These are phyloP conservation scores for Sporothrix phasma DNA, from an alignment of 2,329 filamentous ascomycete species.

Conservation along the genomic window DNA sequence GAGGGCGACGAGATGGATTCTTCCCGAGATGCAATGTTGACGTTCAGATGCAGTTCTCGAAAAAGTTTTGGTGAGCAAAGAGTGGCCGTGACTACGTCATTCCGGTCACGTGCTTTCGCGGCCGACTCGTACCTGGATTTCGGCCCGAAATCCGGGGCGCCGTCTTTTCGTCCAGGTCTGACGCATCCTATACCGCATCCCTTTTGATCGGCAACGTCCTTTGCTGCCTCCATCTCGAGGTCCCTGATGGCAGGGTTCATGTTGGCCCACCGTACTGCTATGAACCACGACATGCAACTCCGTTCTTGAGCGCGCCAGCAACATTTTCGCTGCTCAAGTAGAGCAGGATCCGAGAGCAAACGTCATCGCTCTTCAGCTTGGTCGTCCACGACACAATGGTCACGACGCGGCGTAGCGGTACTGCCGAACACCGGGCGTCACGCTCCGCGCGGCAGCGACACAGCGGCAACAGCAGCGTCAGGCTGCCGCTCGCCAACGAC, in stretches of 20 bases:
- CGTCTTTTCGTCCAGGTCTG: background rate
- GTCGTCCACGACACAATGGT: conserved; percentile 7
- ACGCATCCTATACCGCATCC: background rate
- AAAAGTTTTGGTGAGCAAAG: background rate
- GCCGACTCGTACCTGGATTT: conserved; percentile 13
- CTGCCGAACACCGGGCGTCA: conserved; percentile 9
- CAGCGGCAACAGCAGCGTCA: conserved; percentile 10
- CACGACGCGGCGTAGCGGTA: conserved; percentile 8
- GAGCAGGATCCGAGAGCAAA: no score
- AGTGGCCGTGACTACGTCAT: background rate
- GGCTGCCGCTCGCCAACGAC: background rate
- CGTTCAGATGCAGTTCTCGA: background rate
- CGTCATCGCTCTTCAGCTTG: background rate
- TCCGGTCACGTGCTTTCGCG: conserved; percentile 20
- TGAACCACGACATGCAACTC: background rate
- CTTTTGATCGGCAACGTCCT: background rate
- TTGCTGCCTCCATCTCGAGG: background rate
- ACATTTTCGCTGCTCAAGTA: background rate
- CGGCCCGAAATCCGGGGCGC: conserved; percentile 6
- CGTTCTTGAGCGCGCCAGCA: background rate
- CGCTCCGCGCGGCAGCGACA: conserved; percentile 10
- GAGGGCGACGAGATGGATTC: no score
- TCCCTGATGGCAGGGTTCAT: background rate
- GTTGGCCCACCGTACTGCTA: background rate
- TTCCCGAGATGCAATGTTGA: no score